Percentiles rank a stretch among this genome's conserved stretches.
These are phyloP conservation scores for Aspergillus indologenus DNA, from an alignment of 495 filamentous ascomycete species.

Conservation along the genomic window DNA sequence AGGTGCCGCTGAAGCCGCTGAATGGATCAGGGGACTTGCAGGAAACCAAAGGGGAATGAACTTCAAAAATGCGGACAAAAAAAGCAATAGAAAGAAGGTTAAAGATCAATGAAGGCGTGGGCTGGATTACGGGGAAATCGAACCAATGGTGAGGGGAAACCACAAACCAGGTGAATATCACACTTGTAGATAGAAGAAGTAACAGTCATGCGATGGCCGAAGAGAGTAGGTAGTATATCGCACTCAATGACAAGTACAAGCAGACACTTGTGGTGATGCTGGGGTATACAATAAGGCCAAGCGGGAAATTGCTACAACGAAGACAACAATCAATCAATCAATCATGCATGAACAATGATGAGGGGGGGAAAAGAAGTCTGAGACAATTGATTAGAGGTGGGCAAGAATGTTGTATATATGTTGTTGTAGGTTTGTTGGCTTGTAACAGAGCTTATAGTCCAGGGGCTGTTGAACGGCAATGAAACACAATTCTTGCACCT, in stretches of 20 bases:
- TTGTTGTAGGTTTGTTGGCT: background rate
- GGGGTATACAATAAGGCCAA: too few relatives aligned
- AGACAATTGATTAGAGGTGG: background rate
- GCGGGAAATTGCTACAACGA: too few relatives aligned
- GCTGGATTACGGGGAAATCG: background rate
- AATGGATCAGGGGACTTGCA: constrained; percentile 1
- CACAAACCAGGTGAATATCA: background rate
- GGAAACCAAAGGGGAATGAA: background rate
- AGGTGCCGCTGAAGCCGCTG: constrained; percentile 21
- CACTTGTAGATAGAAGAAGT: background rate
- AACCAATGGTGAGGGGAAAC: constrained; percentile 1
- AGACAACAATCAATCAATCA: background rate
- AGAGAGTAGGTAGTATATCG: background rate
- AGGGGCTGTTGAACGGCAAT: background rate
- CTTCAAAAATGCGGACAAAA: background rate
- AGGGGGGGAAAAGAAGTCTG: background rate
- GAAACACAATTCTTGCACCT: background rate
- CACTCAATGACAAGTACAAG: background rate
- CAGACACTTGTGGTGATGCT: background rate
- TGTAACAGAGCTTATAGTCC: background rate
- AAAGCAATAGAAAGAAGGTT: background rate
- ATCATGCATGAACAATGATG: background rate
- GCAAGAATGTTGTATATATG: background rate
- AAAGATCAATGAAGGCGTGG: constrained; percentile 1
- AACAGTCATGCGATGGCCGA: background rate